Conservation (phyloP, 768 basidiomycete genomes). For the Termitomyces sp. region DNA sequence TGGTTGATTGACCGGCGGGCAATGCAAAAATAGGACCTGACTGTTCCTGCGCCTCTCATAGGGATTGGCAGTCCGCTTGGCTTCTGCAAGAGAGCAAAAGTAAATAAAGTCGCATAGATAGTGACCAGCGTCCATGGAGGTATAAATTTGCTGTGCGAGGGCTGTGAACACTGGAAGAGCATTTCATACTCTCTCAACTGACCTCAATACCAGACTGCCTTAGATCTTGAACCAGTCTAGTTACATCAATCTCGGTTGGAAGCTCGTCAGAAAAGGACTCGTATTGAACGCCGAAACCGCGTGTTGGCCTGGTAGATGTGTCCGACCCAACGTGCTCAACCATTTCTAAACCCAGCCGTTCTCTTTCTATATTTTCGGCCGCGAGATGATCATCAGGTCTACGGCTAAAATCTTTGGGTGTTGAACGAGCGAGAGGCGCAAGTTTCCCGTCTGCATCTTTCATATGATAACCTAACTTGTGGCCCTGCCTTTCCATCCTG, state of each 20-base stretch:
- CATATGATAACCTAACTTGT: slow-evolving; percentile 66
- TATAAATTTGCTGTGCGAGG: slow-evolving; percentile 51
- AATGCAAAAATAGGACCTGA: slow-evolving; percentile 66
- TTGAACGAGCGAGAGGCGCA: slow-evolving; percentile 42
- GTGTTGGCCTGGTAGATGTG: slow-evolving; percentile 28
- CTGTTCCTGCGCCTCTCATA: slow-evolving; percentile 36
- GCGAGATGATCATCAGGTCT: slow-evolving; percentile 27
- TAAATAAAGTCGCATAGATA: slow-evolving; percentile 75
- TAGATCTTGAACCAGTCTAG: slow-evolving; percentile 49
- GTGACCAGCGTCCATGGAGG: slow-evolving; percentile 72
- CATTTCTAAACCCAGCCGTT: slow-evolving; percentile 32
- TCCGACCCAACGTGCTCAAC: slow-evolving; percentile 27
- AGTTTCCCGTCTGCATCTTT: slow-evolving; percentile 56
- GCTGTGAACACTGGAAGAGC: neutral
- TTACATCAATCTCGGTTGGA: slow-evolving; percentile 54
- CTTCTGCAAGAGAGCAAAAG: slow-evolving; percentile 71
- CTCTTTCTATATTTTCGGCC: slow-evolving; percentile 31
- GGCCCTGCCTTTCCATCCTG: slow-evolving; percentile 58
- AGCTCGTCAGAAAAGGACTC: slow-evolving; percentile 52
- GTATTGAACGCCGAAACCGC: slow-evolving; percentile 44
- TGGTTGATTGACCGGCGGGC: slow-evolving; percentile 62
- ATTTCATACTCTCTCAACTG: slow-evolving; percentile 12
- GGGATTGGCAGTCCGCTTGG: slow-evolving; percentile 42
- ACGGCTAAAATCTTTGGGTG: slow-evolving; percentile 35
- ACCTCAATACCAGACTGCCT: slow-evolving; percentile 48